These are phyloP conservation scores for Obelidium mucronatum DNA, from an alignment of 192 early-diverging fungal genomes.

Conservation along the genomic window DNA sequence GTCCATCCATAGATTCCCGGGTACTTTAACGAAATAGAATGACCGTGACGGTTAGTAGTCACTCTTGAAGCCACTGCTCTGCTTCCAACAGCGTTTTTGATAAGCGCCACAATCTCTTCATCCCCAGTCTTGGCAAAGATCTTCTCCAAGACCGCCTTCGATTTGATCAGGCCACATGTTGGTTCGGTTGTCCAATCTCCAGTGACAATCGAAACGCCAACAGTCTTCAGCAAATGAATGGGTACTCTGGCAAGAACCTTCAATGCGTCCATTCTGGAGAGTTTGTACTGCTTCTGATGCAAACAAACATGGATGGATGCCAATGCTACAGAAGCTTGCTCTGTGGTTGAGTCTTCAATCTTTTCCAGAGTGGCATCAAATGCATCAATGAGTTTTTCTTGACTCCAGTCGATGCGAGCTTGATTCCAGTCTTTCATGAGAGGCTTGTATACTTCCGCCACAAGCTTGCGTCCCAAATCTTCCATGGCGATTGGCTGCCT, in stretches of 20 bases:
- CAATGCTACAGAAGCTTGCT: background rate
- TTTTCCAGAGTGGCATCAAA: background rate
- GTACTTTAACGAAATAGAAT: constrained; percentile 3
- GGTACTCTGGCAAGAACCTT: background rate
- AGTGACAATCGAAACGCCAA: constrained; percentile 10
- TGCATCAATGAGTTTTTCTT: background rate
- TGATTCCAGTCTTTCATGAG: constrained; percentile 6
- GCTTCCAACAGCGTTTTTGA: background rate
- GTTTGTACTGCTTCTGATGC: background rate
- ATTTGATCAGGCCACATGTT: background rate
- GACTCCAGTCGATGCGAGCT: background rate
- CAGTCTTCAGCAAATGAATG: background rate
- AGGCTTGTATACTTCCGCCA: background rate
- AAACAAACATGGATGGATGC: background rate
- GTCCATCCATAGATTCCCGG: constrained; percentile 32
- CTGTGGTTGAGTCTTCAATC: background rate
- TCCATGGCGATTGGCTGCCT: background rate
- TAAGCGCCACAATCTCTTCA: background rate
- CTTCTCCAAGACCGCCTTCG: background rate
- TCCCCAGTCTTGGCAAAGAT: background rate
- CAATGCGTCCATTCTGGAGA: constrained; percentile 8
- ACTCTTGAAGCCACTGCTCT: background rate
- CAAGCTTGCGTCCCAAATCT: background rate
- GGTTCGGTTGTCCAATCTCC: constrained; percentile 26
- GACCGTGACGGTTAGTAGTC: constrained; percentile 27